phyloP scores from a whole-genome alignment of 1,284 basidiomycete species.

The Singerocomus rubriflavus region DNA sequence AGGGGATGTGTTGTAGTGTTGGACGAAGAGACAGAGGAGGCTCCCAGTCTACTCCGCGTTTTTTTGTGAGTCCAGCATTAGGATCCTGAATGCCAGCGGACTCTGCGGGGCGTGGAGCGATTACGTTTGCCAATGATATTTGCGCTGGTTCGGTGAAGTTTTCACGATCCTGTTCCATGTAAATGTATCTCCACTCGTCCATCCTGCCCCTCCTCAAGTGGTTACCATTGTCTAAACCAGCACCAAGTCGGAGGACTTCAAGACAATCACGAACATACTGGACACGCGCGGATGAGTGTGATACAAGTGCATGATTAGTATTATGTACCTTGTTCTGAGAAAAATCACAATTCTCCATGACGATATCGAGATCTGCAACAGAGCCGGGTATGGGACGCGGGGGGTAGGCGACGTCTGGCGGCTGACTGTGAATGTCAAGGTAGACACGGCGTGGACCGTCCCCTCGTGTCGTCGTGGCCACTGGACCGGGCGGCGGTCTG shows the following conservation, averaged over 20 bases:
- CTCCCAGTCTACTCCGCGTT: slow-evolving; percentile 47
- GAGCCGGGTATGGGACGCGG: slow-evolving; percentile 80
- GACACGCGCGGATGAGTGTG: slow-evolving; percentile 11
- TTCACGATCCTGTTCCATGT: slow-evolving; percentile 49
- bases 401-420: slow-evolving; percentile 68
- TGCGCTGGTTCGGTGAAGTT: slow-evolving; percentile 36
- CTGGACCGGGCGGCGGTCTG: slow-evolving; percentile 41
- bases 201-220: slow-evolving; percentile 57
- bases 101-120: slow-evolving; percentile 24
- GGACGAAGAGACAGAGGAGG: slow-evolving; percentile 35
- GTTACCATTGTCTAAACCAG: slow-evolving; percentile 59
- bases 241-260: slow-evolving; percentile 67
- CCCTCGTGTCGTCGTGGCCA: slow-evolving; percentile 54
- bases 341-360: slow-evolving; percentile 90
- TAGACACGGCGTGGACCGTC: slow-evolving; percentile 76
- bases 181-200: slow-evolving; percentile 65
- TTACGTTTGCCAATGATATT: slow-evolving; percentile 29
- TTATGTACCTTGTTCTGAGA: slow-evolving; percentile 66
- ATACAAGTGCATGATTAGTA: slow-evolving; percentile 2
- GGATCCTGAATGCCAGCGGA: slow-evolving; percentile 34
- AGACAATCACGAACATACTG: slow-evolving; percentile 78
- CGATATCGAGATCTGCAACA: slow-evolving; percentile 80
- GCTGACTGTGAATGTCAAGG: slow-evolving; percentile 59
- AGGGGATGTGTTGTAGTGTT: slow-evolving; percentile 38
- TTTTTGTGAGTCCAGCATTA: slow-evolving; percentile 41